Evolutionary conservation across 768 basidiomycete species (phyloP).

Genomic region (Boletus tomentosulus): DNA sequence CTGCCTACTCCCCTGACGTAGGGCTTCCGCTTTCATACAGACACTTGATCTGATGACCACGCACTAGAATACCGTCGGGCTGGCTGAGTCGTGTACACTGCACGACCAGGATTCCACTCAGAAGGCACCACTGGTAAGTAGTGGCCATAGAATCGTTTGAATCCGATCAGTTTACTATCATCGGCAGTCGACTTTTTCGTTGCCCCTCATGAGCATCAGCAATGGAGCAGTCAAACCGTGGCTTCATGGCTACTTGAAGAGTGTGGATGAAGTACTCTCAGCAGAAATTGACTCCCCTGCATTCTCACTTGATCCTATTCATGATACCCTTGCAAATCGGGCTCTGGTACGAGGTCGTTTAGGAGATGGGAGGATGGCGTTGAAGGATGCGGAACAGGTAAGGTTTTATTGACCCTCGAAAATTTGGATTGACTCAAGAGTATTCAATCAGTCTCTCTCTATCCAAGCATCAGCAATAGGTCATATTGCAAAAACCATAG

Average conservation of each 20-base stretch:
- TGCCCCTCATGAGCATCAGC: conserved; percentile 17
- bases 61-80: not conserved
- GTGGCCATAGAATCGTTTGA: too few relatives aligned
- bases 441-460: conserved; percentile 5
- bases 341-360: conserved; percentile 11
- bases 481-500: conserved; percentile 11
- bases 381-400: conserved; percentile 13
- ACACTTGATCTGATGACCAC: not conserved
- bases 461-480: conserved; percentile 13
- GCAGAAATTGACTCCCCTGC: conserved; percentile 4
- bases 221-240: conserved; percentile 16
- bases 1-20: conserved; percentile 2
- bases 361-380: not conserved
- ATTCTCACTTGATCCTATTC: not conserved
- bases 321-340: conserved; percentile 13
- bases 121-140: conserved; percentile 4
- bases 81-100: not conserved
- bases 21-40: not conserved
- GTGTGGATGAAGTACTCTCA: conserved; percentile 7
- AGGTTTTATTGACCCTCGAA: not conserved
- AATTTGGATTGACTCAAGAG: not conserved
- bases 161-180: not conserved
- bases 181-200: conserved; percentile 3
- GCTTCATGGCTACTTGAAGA: conserved; percentile 12
- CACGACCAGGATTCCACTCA: conserved; percentile 2